Percentiles rank a stretch among this genome's conserved stretches.
These are phyloP conservation scores for Fusarium tupiense DNA, from an alignment of 2,329 filamentous ascomycete genomes.

Conservation along the genomic window DNA sequence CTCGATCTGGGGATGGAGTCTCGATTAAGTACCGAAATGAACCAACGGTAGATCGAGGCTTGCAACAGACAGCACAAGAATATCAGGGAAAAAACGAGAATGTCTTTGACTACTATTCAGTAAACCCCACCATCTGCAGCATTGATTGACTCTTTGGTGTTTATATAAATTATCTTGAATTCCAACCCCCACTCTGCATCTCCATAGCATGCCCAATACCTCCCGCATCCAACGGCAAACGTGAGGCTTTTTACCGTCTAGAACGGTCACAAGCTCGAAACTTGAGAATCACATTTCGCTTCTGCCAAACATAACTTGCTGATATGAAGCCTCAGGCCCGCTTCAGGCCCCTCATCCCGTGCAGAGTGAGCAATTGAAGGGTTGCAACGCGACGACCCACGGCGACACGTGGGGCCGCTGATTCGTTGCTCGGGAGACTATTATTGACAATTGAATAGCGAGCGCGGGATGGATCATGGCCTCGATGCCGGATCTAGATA, in stretches of 20 bases:
- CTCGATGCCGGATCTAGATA: constrained; percentile 8
- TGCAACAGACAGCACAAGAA: not conserved
- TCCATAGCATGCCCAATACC: not conserved
- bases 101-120: not conserved
- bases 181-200: constrained; percentile 14
- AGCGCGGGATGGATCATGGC: constrained; percentile 2
- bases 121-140: not conserved
- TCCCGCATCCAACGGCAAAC: constrained; percentile 21
- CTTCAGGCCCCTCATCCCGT: constrained; percentile 14
- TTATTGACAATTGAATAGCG: constrained; percentile 10
- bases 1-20: constrained; percentile 20
- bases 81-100: constrained; percentile 1
- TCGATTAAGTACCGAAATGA: constrained; percentile 14
- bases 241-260: constrained; percentile 8
- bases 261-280: constrained; percentile 9
- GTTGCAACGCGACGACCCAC: constrained; percentile 24
- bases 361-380: not conserved
- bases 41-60: not conserved
- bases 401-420: constrained; percentile 44
- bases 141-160: constrained; percentile 22
- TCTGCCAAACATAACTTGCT: constrained; percentile 30
- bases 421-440: constrained; percentile 38
- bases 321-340: constrained; percentile 16
- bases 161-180: constrained; percentile 26
- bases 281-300: constrained; percentile 27